phyloP scores from a whole-genome alignment of 345 rosid species.

The Moricandia moricandioides region DNA sequence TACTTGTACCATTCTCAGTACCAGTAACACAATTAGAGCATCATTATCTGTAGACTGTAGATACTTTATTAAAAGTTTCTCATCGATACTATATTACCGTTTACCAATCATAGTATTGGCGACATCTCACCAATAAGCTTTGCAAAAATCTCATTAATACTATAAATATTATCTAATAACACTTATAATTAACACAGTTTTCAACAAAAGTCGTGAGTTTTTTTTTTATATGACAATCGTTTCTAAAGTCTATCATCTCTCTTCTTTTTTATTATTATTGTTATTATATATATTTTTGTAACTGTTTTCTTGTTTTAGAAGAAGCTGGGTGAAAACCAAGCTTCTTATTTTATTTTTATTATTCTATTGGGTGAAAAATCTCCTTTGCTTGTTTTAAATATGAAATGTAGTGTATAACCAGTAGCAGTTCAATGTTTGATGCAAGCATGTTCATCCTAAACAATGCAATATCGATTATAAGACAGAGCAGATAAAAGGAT shows the following conservation, averaged over 20 bases:
- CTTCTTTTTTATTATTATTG: background rate
- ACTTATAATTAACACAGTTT: background rate
- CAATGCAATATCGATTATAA: background rate
- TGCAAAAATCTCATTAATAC: background rate
- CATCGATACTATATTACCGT: background rate
- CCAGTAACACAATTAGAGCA: background rate
- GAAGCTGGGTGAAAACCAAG: background rate
- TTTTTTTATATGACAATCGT: background rate
- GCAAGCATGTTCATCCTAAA: background rate
- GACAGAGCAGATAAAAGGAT: background rate
- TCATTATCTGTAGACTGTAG: background rate
- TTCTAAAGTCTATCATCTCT: background rate
- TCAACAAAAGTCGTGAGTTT: background rate
- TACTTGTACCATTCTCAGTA: background rate
- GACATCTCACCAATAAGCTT: background rate
- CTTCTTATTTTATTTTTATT: too few relatives aligned
- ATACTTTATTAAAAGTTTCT: background rate
- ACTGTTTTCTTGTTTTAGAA: background rate
- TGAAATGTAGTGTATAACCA: background rate
- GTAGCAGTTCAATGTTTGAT: background rate
- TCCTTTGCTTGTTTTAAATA: background rate
- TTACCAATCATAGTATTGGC: background rate
- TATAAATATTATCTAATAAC: background rate
- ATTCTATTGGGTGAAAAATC: background rate
- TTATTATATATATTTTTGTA: too few relatives aligned